Evolutionary conservation across 2,329 filamentous ascomycete genomes (phyloP).

Genomic region (Colletotrichum euphorbiae): DNA sequence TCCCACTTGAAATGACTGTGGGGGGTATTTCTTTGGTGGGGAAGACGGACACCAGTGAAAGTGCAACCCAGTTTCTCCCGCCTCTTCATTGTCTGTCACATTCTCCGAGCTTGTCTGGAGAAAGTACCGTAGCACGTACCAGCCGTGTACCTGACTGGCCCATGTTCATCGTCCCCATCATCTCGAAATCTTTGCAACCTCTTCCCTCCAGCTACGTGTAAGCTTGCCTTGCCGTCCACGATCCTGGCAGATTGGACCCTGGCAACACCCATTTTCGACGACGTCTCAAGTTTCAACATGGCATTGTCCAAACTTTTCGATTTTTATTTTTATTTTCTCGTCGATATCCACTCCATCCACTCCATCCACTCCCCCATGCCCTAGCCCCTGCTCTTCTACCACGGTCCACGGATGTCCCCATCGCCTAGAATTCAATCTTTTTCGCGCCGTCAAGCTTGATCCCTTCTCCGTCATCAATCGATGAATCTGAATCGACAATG

Average conservation of each 20-base stretch:
- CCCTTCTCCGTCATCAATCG: background rate
- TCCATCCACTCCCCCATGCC: conserved; percentile 16
- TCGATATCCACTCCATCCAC: too few species aligned
- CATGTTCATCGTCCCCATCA: background rate
- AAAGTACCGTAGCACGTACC: background rate
- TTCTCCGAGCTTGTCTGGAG: background rate
- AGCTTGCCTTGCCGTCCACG: background rate
- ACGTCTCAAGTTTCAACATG: conserved; percentile 34
- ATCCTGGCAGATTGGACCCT: background rate
- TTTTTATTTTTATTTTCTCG: conserved; percentile 17
- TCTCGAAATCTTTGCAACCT: background rate
- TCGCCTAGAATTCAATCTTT: background rate
- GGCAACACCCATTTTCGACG: conserved; percentile 23
- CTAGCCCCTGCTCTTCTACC: background rate
- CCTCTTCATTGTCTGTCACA: too few species aligned
- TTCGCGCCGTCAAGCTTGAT: conserved; percentile 3
- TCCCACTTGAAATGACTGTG: too few species aligned
- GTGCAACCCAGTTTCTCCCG: too few species aligned
- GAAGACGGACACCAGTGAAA: too few species aligned
- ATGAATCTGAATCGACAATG: background rate
- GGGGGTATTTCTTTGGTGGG: too few species aligned
- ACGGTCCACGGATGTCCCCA: background rate
- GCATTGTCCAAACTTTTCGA: conserved; percentile 39
- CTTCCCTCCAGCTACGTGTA: background rate
- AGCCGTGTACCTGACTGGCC: background rate